A percentile compares a stretch with the other conserved stretches of the same genome.
These are phyloP conservation scores for Alternaria hordeiaustralica DNA, from an alignment of 2,329 filamentous ascomycete genomes.

Conservation along the genomic window DNA sequence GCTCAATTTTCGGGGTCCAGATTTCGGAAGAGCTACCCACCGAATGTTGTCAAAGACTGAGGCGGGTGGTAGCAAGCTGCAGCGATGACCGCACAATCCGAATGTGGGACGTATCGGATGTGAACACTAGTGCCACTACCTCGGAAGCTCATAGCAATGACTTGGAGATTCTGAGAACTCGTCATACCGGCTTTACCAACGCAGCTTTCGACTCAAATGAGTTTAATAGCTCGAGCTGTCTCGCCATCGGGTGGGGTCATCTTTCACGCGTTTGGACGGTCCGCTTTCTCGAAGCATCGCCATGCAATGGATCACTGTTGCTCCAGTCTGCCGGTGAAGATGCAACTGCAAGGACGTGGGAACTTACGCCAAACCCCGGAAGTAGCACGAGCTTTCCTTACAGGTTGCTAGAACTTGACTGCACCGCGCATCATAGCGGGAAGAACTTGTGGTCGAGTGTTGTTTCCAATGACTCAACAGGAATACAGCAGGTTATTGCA, in stretches of 20 bases:
- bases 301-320: conserved; percentile 46
- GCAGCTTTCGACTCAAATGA: conserved; percentile 30
- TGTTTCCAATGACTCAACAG: conserved; percentile 6
- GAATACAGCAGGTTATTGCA: conserved; percentile 23
- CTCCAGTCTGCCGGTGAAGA: conserved; percentile 88
- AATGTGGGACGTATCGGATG: conserved; percentile 80
- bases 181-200: conserved; percentile 56
- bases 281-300: conserved; percentile 61
- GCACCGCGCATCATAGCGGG: conserved; percentile 73
- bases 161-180: conserved; percentile 30
- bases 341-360: conserved; percentile 77
- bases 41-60: conserved; percentile 45
- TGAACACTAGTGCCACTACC: conserved; percentile 9
- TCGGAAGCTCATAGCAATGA: conserved; percentile 32
- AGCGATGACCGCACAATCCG: conserved; percentile 92
- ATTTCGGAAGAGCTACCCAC: conserved; percentile 63
- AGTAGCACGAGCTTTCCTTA: conserved; percentile 16
- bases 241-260: conserved; percentile 85
- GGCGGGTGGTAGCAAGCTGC: conserved; percentile 82
- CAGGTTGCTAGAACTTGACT: conserved; percentile 60
- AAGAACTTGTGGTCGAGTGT: conserved; percentile 85
- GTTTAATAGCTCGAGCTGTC: conserved; percentile 40
- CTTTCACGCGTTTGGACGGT: conserved; percentile 89
- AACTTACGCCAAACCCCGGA: conserved; percentile 17
- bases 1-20: conserved; percentile 88